Percentiles rank a stretch among this genome's conserved stretches.
These are phyloP conservation scores for Chaetothyriales sp. DNA, from an alignment of 2,329 filamentous ascomycete genomes.

Conservation along the genomic window DNA sequence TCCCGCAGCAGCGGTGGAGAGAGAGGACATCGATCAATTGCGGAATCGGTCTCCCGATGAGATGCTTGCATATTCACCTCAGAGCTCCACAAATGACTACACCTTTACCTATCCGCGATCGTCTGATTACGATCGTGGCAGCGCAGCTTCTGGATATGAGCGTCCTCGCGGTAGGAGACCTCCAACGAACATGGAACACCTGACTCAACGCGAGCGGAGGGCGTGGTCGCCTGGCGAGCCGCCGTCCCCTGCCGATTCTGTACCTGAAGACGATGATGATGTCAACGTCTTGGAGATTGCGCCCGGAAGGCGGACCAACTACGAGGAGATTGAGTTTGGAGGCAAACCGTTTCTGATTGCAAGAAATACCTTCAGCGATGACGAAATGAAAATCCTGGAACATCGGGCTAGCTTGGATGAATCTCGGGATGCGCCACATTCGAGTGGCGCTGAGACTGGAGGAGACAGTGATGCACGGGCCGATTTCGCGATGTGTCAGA, in stretches of 20 bases:
- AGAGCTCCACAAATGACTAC: slow-evolving; percentile 17
- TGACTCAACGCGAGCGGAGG: slow-evolving; percentile 9
- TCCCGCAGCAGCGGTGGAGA: slow-evolving; percentile 16
- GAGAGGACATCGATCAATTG: slow-evolving; percentile 18
- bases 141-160: slow-evolving; percentile 14
- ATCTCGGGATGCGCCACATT: not conserved
- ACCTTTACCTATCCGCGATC: slow-evolving; percentile 19
- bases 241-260: slow-evolving; percentile 2
- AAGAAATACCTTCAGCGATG: slow-evolving; percentile 11
- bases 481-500: not conserved
- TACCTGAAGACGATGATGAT: slow-evolving; percentile 5
- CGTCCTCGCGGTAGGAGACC: slow-evolving; percentile 13
- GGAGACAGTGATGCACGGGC: not conserved
- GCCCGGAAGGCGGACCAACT: slow-evolving; percentile 12
- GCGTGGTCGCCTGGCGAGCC: slow-evolving; percentile 7
- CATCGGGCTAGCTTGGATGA: not conserved
- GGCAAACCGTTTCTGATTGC: slow-evolving; percentile 14
- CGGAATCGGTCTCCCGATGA: slow-evolving; percentile 1
- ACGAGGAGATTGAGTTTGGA: slow-evolving; percentile 15
- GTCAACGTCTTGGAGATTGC: slow-evolving; percentile 14
- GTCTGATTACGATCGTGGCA: slow-evolving; percentile 17
- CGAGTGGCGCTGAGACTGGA: not conserved
- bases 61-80: slow-evolving; percentile 13
- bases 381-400: slow-evolving; percentile 13
- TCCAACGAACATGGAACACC: slow-evolving; percentile 12